Base-by-base conservation (phyloP, 1,284 basidiomycete genomes). In the Phlebopus sp. region DNA sequence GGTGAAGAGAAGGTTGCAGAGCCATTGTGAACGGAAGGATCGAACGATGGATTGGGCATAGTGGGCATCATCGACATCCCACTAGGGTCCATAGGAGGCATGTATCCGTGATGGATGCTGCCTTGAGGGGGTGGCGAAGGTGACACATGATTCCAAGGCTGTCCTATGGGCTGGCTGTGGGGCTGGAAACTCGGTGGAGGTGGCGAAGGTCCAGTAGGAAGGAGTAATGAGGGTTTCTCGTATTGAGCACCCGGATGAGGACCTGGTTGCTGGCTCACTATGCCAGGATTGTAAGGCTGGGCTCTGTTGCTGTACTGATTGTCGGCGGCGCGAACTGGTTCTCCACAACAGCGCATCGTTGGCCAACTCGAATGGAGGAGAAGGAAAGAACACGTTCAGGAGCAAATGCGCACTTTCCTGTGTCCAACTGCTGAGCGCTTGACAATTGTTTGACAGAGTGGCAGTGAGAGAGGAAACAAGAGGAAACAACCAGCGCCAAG, bases 331-430 rank as follows among this genome's bases (percentile, higher is more conserved):
- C 56, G 68, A 29, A 63, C 45, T 1, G 68, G 55, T 41, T 75
- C 70, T 9, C 81, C 82, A 59, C 82, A 85, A 60, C 83, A 85
- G 47, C 76, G 70, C 80, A 82, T 82, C n/a, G n/a, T n/a, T n/a
- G n/a, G n/a, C n/a, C n/a, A n/a, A n/a, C n/a, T n/a, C n/a, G n/a
- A n/a, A n/a, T n/a, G n/a, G 49, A 54, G 64, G 50, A 55, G 11
- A 14, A 29, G 37, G 25, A 6, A 25, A 21, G 40, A 15, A 13
- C 13, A 5, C 9, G 21, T 15, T 17, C 14, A 31, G 31, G 40
- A 18, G n/a, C n/a, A n/a, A n/a, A n/a, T n/a, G n/a, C n/a, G n/a
- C n/a, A n/a, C n/a, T n/a, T n/a, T n/a, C n/a, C n/a, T n/a, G n/a
- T n/a, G n/a, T n/a, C n/a, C n/a, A n/a, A n/a, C 21, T 23, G 21